Evolutionary conservation across 1,139 yeast species (phyloP), one percentile per base, ranked within the genome.

Genomic region (Pichia sp.): DNA sequence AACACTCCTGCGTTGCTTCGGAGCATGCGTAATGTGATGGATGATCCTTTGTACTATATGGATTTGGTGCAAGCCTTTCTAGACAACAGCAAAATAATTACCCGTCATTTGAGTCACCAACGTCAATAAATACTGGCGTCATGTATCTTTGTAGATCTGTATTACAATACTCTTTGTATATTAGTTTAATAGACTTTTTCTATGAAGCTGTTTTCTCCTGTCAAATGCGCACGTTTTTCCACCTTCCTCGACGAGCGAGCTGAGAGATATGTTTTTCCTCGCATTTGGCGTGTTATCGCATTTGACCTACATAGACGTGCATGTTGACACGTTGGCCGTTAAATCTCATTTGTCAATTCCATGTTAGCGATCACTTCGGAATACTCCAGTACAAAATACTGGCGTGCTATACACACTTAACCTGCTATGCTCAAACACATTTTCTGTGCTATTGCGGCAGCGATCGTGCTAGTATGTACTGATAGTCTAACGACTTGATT

Each of bases 31-130:
- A 72, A 67, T 50, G 72, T 78, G 34, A 64, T 66, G 13, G 72
- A 74, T 8, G 88, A 86, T 65, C 76, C 82, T 54, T 77, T 80
- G 56, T 77, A 87, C 55, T 85, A 83, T 64, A 89, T 86, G 57
- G 87, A 86, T 61, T 73, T 86, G 59, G 81, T 85, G 52, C 89
- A 86, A 70, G 80, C 87, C 2, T 84, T 85, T 59, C 70, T 87
- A 62, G 87, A 86, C 67, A 87, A 87, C 65, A 90, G 88, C 13
- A 74, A 90, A 50, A 70, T 79, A 47, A 64, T 79, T 19, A 73
- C 80, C 49, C 70, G 82, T 59, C 76, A 75, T 54, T 59, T 73
- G 52, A 64, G 69, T 49, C 57, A 55, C 5, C 66, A 64, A 45
- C 59, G 61, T 23, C 60, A 57, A 49, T 45, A 15, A 30, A 11